Base-by-base conservation (phyloP, 106 monocot genomes). In the Dendrobium catenatum region DNA sequence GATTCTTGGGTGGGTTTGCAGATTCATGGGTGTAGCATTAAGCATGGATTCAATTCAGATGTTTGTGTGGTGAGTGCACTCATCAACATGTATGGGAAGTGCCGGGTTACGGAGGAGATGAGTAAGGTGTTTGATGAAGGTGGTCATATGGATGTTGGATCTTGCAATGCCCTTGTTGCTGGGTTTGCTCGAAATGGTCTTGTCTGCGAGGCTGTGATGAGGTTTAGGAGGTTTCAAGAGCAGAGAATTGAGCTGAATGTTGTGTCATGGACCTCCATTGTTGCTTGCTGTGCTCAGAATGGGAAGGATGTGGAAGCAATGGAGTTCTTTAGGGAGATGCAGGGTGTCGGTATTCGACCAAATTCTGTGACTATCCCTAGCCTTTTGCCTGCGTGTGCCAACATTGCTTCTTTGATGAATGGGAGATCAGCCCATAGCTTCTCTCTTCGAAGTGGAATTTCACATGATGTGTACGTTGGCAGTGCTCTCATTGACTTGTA, bases 241-340 rank as follows among this genome's bases (percentile, higher is more conserved):
- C 42, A 42, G 44, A 84, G 84, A 9, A 58, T 89, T 16, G 51
- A 85, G 40, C 64, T 93, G 55, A 93, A 91, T 81, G 93, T 95
- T 9, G 85, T 95, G 19, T 93, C 95, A 9, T 95, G 95, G 95
- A 95, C 95, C 0, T 93, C 95, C 3, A 85, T 95, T 24, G 84
- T 95, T 0, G 83, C 89, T 54, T 93, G 93, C 78, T 93, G 92
- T 33, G 79, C 85, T 4, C 95, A 93, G 68, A 95, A 95, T 33
- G 95, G 91, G 8, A 86, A 81, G 86, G 93, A 91, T 72, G 37
- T 88, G 76, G 88, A 90, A 51, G 93, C 91, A 9, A 26, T 93
- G 22, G 82, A 88, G 29, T 78, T 93, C 48, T 93, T 95, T 68
- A 80, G 85, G 56, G 93, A 93, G 91, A 95, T 95, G 95, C 93